A percentile compares a stretch with the other conserved stretches of the same genome.
Conservation (phyloP, 108 stramenopile genomes). For the Skeletonema menzelii region DNA sequence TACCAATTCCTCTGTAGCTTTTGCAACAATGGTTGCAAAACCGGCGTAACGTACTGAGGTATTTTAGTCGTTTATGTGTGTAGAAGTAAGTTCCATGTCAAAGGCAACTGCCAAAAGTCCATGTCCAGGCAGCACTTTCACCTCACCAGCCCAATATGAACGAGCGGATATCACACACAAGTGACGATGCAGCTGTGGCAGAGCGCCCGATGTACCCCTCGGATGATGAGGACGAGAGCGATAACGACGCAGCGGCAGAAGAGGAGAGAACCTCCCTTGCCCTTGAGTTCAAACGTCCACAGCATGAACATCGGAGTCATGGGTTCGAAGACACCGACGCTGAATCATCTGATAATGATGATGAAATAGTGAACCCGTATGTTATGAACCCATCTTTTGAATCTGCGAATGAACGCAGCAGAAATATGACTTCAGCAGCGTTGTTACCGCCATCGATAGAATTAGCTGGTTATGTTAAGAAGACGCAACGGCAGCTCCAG, state of each 20-base stretch:
- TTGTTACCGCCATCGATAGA: constrained; percentile 26
- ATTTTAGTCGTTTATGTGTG: too few relatives aligned
- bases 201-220: not conserved
- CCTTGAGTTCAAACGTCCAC: not conserved
- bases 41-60: too few relatives aligned
- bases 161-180: not conserved
- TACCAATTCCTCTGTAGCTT: too few relatives aligned
- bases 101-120: too few relatives aligned
- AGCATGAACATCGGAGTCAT: not conserved
- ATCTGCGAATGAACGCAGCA: not conserved
- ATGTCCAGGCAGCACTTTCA: too few relatives aligned
- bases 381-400: constrained; percentile 29
- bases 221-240: not conserved
- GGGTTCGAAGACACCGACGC: not conserved
- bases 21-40: too few relatives aligned
- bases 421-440: constrained; percentile 9
- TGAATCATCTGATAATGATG: constrained; percentile 19
- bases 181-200: not conserved
- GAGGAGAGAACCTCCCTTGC: not conserved
- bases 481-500: not conserved
- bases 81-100: too few relatives aligned
- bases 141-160: too few relatives aligned
- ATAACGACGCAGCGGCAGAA: not conserved
- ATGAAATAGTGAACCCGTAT: constrained; percentile 36
- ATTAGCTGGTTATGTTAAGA: not conserved